Conservation (phyloP, 1,139 yeast species). For the Magnusiomyces paraingens region DNA sequence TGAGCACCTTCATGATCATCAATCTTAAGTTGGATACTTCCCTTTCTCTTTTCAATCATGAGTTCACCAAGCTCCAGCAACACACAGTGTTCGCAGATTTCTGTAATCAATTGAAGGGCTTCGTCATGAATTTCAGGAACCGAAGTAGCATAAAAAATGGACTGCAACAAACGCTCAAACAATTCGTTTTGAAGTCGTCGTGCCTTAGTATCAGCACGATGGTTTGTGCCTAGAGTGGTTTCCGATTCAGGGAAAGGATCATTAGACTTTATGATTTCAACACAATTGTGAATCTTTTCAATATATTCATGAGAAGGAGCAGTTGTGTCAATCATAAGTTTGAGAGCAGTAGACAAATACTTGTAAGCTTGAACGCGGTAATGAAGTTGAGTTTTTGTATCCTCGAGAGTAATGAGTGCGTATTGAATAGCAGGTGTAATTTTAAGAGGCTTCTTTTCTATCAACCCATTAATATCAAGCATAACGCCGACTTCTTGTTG, state of each 20-base stretch:
- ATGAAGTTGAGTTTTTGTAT: constrained; percentile 55
- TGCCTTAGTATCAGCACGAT: constrained; percentile 43
- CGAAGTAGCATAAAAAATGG: constrained; percentile 68
- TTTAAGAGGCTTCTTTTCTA: constrained; percentile 57
- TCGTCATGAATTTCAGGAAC: constrained; percentile 68
- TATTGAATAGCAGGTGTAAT: constrained; percentile 78
- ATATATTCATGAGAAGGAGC: constrained; percentile 55
- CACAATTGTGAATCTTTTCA: constrained; percentile 40
- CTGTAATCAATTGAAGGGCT: constrained; percentile 54
- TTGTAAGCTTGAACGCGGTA: constrained; percentile 73
- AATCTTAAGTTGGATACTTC: constrained; percentile 64
- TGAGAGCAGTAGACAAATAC: constrained; percentile 59
- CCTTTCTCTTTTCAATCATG: constrained; percentile 61
- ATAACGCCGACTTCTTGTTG: constrained; percentile 66
- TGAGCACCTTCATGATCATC: constrained; percentile 75
- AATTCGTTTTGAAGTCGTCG: constrained; percentile 54
- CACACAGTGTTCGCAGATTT: constrained; percentile 73
- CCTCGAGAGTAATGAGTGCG: constrained; percentile 60
- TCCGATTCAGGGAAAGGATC: constrained; percentile 39
- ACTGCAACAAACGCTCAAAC: constrained; percentile 52
- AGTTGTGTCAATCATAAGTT: constrained; percentile 61
- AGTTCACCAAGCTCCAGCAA: constrained; percentile 71
- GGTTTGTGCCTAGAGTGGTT: constrained; percentile 15
- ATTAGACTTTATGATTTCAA: constrained; percentile 44
- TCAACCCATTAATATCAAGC: constrained; percentile 65